Evolutionary conservation across 2,329 filamentous ascomycete species (phyloP).

Genomic region (Fusarium sp.): DNA sequence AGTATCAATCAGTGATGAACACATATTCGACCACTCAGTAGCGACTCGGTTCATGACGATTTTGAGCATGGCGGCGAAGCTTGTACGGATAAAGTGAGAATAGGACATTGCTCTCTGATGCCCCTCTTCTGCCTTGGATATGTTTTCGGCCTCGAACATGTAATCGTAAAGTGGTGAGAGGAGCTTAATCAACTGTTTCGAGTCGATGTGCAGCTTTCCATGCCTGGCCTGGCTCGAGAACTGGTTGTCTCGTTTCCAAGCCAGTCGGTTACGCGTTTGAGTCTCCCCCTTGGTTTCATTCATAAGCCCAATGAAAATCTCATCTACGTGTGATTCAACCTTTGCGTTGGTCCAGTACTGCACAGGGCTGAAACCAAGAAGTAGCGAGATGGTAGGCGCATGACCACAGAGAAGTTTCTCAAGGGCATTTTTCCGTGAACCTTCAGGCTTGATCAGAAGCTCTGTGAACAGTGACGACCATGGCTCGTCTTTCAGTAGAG

Average conservation of each 20-base stretch:
- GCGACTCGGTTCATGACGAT: constrained; percentile 52
- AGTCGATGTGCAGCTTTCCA: constrained; percentile 52
- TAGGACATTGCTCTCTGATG: constrained; percentile 37
- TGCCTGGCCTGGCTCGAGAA: constrained; percentile 47
- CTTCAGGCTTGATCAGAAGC: constrained; percentile 54
- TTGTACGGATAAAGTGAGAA: constrained; percentile 55
- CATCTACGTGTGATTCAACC: constrained; percentile 56
- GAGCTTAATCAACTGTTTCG: constrained; percentile 55
- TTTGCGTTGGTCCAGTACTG: constrained; percentile 66
- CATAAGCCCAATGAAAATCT: constrained; percentile 52
- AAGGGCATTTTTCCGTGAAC: constrained; percentile 50
- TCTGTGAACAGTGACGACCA: constrained; percentile 66
- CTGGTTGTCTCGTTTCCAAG: constrained; percentile 56
- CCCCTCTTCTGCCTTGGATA: constrained; percentile 27
- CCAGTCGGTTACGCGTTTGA: constrained; percentile 50
- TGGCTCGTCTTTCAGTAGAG: constrained; percentile 60
- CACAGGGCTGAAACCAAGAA: constrained; percentile 64
- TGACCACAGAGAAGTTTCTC: constrained; percentile 62
- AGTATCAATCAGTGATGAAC: constrained; percentile 48
- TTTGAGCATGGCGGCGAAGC: constrained; percentile 57
- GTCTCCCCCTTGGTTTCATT: constrained; percentile 26
- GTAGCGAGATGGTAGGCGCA: constrained; percentile 60
- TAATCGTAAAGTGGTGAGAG: constrained; percentile 59
- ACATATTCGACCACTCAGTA: constrained; percentile 54
- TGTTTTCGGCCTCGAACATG: constrained; percentile 61